Percentiles rank a stretch among this genome's conserved stretches.
Conservation (phyloP, 192 early-diverging fungal genomes). For the Entomortierella lignicola region DNA sequence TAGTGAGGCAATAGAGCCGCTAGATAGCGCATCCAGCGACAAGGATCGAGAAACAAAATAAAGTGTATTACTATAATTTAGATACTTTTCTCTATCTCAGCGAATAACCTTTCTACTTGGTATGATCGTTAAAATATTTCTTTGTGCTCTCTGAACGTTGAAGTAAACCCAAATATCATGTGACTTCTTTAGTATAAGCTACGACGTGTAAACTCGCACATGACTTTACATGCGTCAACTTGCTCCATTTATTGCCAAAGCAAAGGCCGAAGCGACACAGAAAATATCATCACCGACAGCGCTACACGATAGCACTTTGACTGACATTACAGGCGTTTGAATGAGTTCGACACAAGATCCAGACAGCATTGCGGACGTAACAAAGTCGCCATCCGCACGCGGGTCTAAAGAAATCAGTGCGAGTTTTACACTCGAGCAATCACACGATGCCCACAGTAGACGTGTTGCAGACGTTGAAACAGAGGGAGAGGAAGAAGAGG, state of each 20-base stretch:
- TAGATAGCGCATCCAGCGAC: neutral
- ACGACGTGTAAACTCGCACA: no score
- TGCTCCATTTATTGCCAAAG: neutral
- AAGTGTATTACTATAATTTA: no score
- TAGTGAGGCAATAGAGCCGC: neutral
- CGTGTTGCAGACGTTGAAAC: neutral
- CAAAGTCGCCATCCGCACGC: constrained; percentile 4
- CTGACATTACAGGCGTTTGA: neutral
- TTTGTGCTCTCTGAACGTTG: no score
- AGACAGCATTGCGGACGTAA: constrained; percentile 9
- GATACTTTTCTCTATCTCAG: no score
- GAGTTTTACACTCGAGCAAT: constrained; percentile 1
- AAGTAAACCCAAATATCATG: constrained; percentile 4
- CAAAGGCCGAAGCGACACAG: no score
- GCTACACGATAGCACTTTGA: neutral
- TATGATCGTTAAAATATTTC: no score
- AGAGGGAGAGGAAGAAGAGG: neutral
- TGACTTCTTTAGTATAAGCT: neutral
- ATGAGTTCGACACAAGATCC: constrained; percentile 34
- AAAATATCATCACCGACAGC: neutral
- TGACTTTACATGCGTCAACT: no score
- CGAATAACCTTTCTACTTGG: no score
- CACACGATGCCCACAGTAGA: constrained; percentile 9
- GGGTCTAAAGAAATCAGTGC: constrained; percentile 3
- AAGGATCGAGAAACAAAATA: neutral